phyloP scores from a whole-genome alignment of 2,329 filamentous ascomycete species.

The Botryotinia calthae region DNA sequence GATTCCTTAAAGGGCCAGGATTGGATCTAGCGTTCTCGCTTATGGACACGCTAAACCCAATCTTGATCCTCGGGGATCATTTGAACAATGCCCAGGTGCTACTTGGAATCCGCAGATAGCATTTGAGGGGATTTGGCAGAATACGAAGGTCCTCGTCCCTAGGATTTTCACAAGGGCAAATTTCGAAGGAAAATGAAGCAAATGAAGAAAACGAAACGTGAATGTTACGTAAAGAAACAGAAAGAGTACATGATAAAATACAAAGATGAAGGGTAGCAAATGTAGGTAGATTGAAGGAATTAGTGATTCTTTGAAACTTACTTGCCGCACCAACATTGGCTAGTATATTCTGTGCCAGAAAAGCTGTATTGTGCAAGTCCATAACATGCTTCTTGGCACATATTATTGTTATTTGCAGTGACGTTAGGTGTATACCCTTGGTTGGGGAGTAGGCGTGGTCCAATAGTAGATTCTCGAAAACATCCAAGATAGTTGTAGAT shows the following conservation, averaged over 20 bases:
- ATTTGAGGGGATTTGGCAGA: background rate
- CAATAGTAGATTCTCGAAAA: constrained; percentile 35
- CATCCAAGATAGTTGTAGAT: constrained; percentile 39
- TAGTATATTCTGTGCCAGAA: constrained; percentile 37
- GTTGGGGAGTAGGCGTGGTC: constrained; percentile 37
- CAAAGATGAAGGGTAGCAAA: background rate
- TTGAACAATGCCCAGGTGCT: background rate
- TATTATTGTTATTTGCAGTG: constrained; percentile 30
- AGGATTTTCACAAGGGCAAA: background rate
- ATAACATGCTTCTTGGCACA: constrained; percentile 40
- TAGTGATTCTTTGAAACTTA: background rate
- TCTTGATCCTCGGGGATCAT: background rate
- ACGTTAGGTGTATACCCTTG: constrained; percentile 29
- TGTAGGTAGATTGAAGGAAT: background rate
- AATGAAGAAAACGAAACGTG: background rate
- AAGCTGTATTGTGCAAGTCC: constrained; percentile 31
- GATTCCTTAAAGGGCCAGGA: background rate
- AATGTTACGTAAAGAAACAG: background rate
- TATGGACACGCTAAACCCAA: background rate
- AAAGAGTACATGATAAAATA: background rate
- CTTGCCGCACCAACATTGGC: constrained; percentile 39
- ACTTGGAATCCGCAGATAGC: background rate
- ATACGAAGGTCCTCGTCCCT: background rate
- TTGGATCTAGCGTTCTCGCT: background rate
- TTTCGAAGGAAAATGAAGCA: background rate